A percentile compares a stretch with the other conserved stretches of the same genome.
Evolutionary conservation across 1,139 yeast species (phyloP).

Genomic region (Suhomyces atakaporum): DNA sequence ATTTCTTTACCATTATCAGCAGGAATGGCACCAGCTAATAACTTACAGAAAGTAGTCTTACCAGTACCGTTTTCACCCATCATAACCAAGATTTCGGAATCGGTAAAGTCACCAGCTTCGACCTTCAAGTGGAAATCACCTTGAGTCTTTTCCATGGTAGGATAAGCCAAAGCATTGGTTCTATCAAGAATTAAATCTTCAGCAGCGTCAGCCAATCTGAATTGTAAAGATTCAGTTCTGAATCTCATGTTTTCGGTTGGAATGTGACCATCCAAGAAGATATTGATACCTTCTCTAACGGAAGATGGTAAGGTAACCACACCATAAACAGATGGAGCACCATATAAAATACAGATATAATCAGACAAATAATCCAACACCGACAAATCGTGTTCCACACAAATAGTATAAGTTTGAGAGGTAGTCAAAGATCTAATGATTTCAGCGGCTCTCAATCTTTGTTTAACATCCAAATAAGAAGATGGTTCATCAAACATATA

Average conservation of each 20-base stretch:
- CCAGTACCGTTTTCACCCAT: slow-evolving; percentile 99
- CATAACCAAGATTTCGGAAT: slow-evolving; percentile 96
- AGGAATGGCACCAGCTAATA: slow-evolving; percentile 87
- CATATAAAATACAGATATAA: slow-evolving; percentile 92
- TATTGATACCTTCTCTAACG: slow-evolving; percentile 98
- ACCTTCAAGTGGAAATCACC: slow-evolving; percentile 90
- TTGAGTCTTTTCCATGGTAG: slow-evolving; percentile 83
- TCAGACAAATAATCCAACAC: slow-evolving; percentile 96
- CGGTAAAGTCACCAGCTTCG: slow-evolving; percentile 87
- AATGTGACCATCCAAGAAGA: slow-evolving; percentile 95
- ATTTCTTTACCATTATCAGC: slow-evolving; percentile 79
- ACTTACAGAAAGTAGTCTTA: slow-evolving; percentile 93
- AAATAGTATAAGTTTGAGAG: slow-evolving; percentile 81
- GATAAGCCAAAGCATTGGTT: slow-evolving; percentile 75
- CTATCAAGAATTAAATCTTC: slow-evolving; percentile 78
- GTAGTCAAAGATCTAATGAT: slow-evolving; percentile 82
- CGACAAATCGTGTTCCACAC: slow-evolving; percentile 97
- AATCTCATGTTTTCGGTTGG: slow-evolving; percentile 96
- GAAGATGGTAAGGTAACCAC: slow-evolving; percentile 95
- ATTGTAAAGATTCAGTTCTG: slow-evolving; percentile 92
- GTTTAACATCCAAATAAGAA: slow-evolving; percentile 96
- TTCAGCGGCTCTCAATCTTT: slow-evolving; percentile 96
- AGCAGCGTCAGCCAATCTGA: slow-evolving; percentile 89
- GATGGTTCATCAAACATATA: slow-evolving; percentile 99
- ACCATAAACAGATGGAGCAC: slow-evolving; percentile 98